phyloP scores from a whole-genome alignment of 1,284 basidiomycete species.

The Sporisorium reilianum region DNA sequence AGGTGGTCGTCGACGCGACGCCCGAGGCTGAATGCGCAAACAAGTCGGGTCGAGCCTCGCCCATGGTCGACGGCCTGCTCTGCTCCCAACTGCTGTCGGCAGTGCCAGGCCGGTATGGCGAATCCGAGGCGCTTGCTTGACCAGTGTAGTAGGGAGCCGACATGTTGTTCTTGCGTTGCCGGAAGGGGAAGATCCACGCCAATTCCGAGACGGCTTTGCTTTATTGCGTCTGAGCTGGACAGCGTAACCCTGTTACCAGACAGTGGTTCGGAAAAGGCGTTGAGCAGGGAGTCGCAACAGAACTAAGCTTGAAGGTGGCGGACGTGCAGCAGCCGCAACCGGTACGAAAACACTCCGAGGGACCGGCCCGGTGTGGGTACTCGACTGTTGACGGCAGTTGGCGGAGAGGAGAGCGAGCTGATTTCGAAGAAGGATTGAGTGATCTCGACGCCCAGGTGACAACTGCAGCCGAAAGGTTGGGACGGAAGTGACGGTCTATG shows the following conservation, averaged over 20 bases:
- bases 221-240: slow-evolving; percentile 18
- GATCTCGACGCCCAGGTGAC: slow-evolving; percentile 1
- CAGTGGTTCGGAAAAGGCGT: slow-evolving; percentile 18
- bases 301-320: not conserved
- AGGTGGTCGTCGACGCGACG: slow-evolving; percentile 1
- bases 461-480: not conserved
- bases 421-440: slow-evolving; percentile 2
- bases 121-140: slow-evolving; percentile 25
- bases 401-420: not conserved
- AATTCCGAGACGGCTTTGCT: slow-evolving; percentile 6
- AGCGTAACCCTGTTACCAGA: slow-evolving; percentile 25
- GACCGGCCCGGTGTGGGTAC: slow-evolving; percentile 18
- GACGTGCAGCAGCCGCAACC: slow-evolving; percentile 6
- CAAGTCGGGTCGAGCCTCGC: slow-evolving; percentile 27
- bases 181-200: not conserved
- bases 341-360: slow-evolving; percentile 14
- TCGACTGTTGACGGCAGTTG: not conserved
- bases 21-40: slow-evolving; percentile 17
- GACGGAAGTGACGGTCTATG: slow-evolving; percentile 15
- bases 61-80: slow-evolving; percentile 15
- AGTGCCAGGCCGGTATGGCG: slow-evolving; percentile 34
- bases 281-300: slow-evolving; percentile 1
- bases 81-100: slow-evolving; percentile 42
- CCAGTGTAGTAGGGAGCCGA: slow-evolving; percentile 36
- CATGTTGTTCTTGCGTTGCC: slow-evolving; percentile 15